These are phyloP conservation scores for Ligustrum vulgare DNA, from an alignment of 257 asterid genomes.

Conservation along the genomic window DNA sequence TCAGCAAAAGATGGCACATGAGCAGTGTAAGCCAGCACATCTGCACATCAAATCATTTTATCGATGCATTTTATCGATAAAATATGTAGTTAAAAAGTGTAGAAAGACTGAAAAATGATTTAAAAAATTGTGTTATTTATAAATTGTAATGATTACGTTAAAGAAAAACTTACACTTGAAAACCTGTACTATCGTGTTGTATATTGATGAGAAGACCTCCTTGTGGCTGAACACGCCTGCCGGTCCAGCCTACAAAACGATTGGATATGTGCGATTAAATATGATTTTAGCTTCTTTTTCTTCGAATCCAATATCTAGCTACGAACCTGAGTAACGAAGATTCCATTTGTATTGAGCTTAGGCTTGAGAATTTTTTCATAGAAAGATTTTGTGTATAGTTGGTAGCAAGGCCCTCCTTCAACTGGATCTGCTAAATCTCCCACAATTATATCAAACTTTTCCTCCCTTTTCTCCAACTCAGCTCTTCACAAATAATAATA, in stretches of 20 bases:
- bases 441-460: slow-evolving; percentile 77
- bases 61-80: not conserved
- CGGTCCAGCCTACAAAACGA: slow-evolving; percentile 99
- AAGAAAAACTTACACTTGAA: slow-evolving; percentile 65
- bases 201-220: slow-evolving; percentile 91
- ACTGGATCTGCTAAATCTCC: slow-evolving; percentile 99
- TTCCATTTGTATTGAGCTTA: slow-evolving; percentile 69
- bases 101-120: too few relatives aligned
- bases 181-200: slow-evolving; percentile 85
- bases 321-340: slow-evolving; percentile 85
- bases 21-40: slow-evolving; percentile 89
- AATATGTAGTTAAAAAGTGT: too few relatives aligned
- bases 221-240: slow-evolving; percentile 91
- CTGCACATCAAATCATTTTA: slow-evolving; percentile 34
- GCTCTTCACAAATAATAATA: slow-evolving; percentile 40
- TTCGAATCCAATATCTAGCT: not conserved
- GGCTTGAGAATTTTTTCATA: slow-evolving; percentile 79
- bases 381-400: slow-evolving; percentile 83
- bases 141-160: too few relatives aligned
- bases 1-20: slow-evolving; percentile 97
- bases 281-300: not conserved
- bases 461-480: slow-evolving; percentile 73
- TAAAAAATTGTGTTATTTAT: too few relatives aligned
- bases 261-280: too few relatives aligned
- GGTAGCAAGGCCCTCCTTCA: slow-evolving; percentile 97